Base-by-base conservation (phyloP, 2,329 filamentous ascomycete genomes). In the Davidsoniella eucalypti region DNA sequence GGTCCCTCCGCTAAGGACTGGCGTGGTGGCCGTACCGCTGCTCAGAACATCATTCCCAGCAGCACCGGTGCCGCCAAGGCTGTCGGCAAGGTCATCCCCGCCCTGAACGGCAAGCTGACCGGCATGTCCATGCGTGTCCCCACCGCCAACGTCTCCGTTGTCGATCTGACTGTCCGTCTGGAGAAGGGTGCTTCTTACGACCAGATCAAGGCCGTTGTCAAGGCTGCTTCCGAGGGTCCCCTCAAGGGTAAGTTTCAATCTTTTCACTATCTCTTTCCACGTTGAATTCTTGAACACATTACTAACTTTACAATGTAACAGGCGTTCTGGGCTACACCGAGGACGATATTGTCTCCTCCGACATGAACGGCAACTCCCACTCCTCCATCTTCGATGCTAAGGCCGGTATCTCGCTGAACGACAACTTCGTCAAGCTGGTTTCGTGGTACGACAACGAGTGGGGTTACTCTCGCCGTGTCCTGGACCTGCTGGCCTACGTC, bases 61-160 rank as follows among this genome's bases (percentile, higher is more conserved):
- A 94, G 86, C 80, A 98, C 92, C 59, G 92, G 92, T 81, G 92
- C 92, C 69, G 92, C 92, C 68, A 98, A 98, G 87, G 92, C 92
- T 67, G 92, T 98, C 73, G 92, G 92, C 75, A 98, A 98, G 84
- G 92, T 96, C 76, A 96, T 96, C 64, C 92, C 92, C 61, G 73
- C 79, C 61, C 82, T 98, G 60, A 96, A 96, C 75, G 92, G 92
- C 80, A 98, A 98, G 83, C 87, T 96, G 60, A 98, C 92, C 59
- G 92, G 92, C 75, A 96, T 98, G 92, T 79, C 92, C 64, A 92
- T 98, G 84, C 92, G 92, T 84, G 90, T 98, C 54, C 92, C 92
- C 61, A 96, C 92, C 61, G 71, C 86, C 77, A 96, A 98, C 78
- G 92, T 98, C 69, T 98, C 92, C 61, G 92, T 96, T 69, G 92